Evolutionary conservation across 1,284 basidiomycete genomes (phyloP), one percentile per base, ranked within the genome.

Genomic region (Leccinum huronense): DNA sequence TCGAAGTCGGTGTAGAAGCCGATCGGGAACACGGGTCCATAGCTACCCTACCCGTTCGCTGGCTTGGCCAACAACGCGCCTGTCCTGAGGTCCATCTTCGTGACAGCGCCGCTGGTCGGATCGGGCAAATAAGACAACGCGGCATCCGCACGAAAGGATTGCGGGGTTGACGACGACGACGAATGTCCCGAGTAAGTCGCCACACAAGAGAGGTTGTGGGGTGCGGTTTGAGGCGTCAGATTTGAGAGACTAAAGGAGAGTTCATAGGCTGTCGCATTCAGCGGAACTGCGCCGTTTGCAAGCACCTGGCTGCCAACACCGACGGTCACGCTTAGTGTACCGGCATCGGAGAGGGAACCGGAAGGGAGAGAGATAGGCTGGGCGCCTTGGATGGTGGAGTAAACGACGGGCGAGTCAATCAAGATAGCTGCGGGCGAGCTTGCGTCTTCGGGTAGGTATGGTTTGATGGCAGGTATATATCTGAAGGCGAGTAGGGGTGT

Each of bases 1-100:
- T 81, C 80, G 64, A 89, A 91, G 51, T 80, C 77, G 0, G 89
- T 90, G 70, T 90, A 92, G 72, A 89, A 92, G 2, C 90, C 90
- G 60, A 90, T 81, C 0, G 90, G 88, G 60, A 91, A 84, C 0
- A 92, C 79, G 0, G 86, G 81, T 48, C 82, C 80, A 71, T 86
- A 91, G 5, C 72, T 69, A 1, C 78, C 79, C 57, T 77, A 76
- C 13, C 84, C 85, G 62, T 74, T 78, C 1, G 79, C 77, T 16
- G 84, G 82, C 65, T 83, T 81, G 5, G 86, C 87, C 42, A 91
- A 77, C 60, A 91, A 67, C 1, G 84, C 86, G 3, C 90, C 90
- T 1, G 88, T 90, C 54, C 86, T 79, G 65, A 84, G 72, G 71
- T 92, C 90, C 80, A 89, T 85, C 73, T 90, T 91, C 1, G 86